phyloP scores from a whole-genome alignment of 768 basidiomycete species.

The Solioccasus polychromus region DNA sequence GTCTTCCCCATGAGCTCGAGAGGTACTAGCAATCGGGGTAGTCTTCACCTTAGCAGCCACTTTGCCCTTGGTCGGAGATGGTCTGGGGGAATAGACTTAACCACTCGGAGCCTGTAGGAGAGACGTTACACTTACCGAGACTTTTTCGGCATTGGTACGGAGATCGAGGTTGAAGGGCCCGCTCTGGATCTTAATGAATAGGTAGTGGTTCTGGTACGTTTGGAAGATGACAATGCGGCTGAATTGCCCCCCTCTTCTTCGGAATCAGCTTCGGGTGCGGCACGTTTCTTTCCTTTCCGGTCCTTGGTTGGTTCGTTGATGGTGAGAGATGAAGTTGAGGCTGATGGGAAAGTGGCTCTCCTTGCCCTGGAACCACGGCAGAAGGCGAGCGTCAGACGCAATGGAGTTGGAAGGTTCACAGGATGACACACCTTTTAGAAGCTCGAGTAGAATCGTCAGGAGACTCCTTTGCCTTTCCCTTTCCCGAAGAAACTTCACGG shows the following conservation, averaged over 20 bases:
- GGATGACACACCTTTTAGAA: slow-evolving; percentile 59
- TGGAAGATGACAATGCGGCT: slow-evolving; percentile 46
- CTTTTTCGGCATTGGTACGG: slow-evolving; percentile 73
- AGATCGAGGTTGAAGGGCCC: slow-evolving; percentile 38
- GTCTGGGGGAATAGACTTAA: slow-evolving; percentile 32
- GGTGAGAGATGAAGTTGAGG: slow-evolving; percentile 43
- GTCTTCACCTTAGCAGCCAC: slow-evolving; percentile 53
- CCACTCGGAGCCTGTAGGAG: slow-evolving; percentile 6
- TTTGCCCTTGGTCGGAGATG: slow-evolving; percentile 58
- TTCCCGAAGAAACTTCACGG: slow-evolving; percentile 48
- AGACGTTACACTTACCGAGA: slow-evolving; percentile 44
- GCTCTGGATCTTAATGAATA: slow-evolving; percentile 68
- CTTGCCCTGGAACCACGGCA: slow-evolving; percentile 49
- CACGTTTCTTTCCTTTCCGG: slow-evolving; percentile 91
- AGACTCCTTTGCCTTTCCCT: slow-evolving; percentile 65
- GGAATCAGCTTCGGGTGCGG: slow-evolving; percentile 63
- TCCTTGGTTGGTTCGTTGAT: slow-evolving; percentile 79
- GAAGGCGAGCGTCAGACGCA: slow-evolving; percentile 28
- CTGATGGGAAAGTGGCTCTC: slow-evolving; percentile 47
- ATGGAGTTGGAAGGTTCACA: slow-evolving; percentile 27
- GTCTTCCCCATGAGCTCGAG: slow-evolving; percentile 66
- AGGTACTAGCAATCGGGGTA: slow-evolving; percentile 59
- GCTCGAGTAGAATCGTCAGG: slow-evolving; percentile 49
- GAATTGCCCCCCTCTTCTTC: slow-evolving; percentile 61
- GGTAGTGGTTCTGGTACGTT: slow-evolving; percentile 59